Percentiles rank a stretch among this genome's conserved stretches.
These are phyloP conservation scores for Nicotiana rustica DNA, from an alignment of 305 asterid genomes.

Conservation along the genomic window DNA sequence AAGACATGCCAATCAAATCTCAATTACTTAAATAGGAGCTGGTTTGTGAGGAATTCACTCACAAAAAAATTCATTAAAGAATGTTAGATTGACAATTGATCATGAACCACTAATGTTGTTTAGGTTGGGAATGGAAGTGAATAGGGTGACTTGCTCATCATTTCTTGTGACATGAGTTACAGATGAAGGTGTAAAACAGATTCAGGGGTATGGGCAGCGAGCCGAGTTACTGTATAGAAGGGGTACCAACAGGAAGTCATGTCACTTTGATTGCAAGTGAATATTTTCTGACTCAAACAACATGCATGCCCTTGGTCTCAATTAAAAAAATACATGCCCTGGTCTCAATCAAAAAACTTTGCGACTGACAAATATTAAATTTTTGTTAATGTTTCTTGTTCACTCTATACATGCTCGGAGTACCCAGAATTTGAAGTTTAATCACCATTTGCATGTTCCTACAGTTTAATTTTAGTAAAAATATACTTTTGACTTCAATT, in stretches of 20 bases:
- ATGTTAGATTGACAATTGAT: neutral
- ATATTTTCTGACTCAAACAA: neutral
- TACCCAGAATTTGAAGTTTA: neutral
- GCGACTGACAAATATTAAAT: neutral
- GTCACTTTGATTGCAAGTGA: neutral
- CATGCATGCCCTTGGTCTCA: neutral
- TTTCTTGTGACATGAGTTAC: constrained; percentile 5
- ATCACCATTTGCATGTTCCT: constrained; percentile 24
- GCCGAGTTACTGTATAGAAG: neutral
- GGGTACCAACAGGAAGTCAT: neutral
- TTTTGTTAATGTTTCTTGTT: neutral
- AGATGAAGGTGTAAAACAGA: constrained; percentile 1
- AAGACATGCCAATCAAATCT: neutral
- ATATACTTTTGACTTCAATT: constrained; percentile 43
- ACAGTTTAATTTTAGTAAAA: constrained; percentile 32
- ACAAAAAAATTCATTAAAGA: neutral
- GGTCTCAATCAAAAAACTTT: neutral
- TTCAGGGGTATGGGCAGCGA: neutral
- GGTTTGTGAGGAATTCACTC: neutral
- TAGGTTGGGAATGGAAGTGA: neutral
- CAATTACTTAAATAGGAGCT: neutral
- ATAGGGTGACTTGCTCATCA: neutral
- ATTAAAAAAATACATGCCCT: neutral
- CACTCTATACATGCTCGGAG: constrained; percentile 7
- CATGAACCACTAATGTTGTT: neutral